Evolutionary conservation across 805 yeast genomes (phyloP), one percentile per base, ranked within the genome.

Genomic region (Kazachstania martiniae): DNA sequence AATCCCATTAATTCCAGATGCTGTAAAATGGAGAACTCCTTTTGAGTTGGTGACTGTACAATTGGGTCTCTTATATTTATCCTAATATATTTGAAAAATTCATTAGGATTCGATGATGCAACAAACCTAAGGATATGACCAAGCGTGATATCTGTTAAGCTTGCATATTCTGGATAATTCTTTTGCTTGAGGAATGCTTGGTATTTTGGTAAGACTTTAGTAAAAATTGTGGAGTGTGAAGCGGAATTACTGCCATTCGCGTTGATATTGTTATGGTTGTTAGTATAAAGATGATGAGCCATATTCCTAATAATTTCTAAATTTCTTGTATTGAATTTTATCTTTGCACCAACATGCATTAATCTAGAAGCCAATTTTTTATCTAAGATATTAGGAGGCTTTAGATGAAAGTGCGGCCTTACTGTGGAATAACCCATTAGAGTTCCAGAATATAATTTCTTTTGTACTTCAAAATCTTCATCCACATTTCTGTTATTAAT

Each of bases 71-170:
- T 34, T 12, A 42, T 28, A 12, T 32, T 34, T 10, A 19, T 33
- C 15, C 35, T 38, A 16, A 47, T 26, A 19, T 35, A 66, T 8
- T 56, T 50, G 18, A 56, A 61, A 36, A 57, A 66, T 30, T 67
- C 71, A 0, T 37, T 32, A 19, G 70, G 65, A 43, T 73, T 71
- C 3, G 76, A 56, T 12, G 75, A 70, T 1, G 77, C 69, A 7
- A 71, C 28, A 45, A 58, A 73, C 24, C 64, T 51, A 13, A 68
- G 41, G 5, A 74, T 51, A 18, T 61, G 50, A 18, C 37, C 38
- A 8, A 45, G 35, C 4, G 49, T 39, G 3, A 35, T 14, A 32
- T 48, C 54, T 12, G 46, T 34, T 24, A 39, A 32, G 28, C 21
- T 31, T 7, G 46, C 36, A 29, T 32, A 38, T 4, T 28, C 34